Percentiles rank a stretch among this genome's conserved stretches.
Evolutionary conservation across 345 rosid species (phyloP).

Genomic region (Kernera saxatilis): DNA sequence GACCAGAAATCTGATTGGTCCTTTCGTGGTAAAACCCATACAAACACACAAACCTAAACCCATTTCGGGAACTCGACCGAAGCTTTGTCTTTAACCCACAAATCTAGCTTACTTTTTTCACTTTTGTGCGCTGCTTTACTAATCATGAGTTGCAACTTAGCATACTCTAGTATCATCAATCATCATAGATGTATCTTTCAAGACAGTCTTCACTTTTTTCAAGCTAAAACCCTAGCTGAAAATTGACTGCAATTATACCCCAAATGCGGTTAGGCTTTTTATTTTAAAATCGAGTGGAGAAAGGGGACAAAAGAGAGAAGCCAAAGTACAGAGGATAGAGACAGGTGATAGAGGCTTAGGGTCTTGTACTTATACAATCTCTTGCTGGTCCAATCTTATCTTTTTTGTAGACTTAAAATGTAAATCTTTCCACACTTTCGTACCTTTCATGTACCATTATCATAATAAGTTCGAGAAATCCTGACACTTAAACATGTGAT

Average conservation of each 20-base stretch:
- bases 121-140: neutral
- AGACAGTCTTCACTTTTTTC: neutral
- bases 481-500: conserved; percentile 18
- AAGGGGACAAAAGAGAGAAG: conserved; percentile 15
- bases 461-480: neutral
- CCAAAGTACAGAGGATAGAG: conserved; percentile 10
- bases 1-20: conserved; percentile 13
- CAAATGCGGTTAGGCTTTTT: neutral
- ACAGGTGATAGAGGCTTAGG: neutral
- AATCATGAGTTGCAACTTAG: conserved; percentile 1
- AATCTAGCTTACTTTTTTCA: conserved; percentile 8
- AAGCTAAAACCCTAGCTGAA: neutral
- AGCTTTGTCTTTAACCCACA: neutral
- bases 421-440: neutral
- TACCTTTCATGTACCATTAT: conserved; percentile 21
- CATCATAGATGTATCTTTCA: conserved; percentile 15
- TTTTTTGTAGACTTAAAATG: neutral
- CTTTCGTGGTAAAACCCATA: neutral
- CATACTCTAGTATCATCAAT: conserved; percentile 8
- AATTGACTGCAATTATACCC: neutral
- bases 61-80: conserved; percentile 17
- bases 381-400: conserved; percentile 19
- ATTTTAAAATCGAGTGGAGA: neutral
- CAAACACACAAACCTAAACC: conserved; percentile 15
- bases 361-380: conserved; percentile 12